A percentile compares a stretch with the other conserved stretches of the same genome.
Evolutionary conservation across 805 yeast species (phyloP).

Genomic region (Ogataea thermomethanolica): DNA sequence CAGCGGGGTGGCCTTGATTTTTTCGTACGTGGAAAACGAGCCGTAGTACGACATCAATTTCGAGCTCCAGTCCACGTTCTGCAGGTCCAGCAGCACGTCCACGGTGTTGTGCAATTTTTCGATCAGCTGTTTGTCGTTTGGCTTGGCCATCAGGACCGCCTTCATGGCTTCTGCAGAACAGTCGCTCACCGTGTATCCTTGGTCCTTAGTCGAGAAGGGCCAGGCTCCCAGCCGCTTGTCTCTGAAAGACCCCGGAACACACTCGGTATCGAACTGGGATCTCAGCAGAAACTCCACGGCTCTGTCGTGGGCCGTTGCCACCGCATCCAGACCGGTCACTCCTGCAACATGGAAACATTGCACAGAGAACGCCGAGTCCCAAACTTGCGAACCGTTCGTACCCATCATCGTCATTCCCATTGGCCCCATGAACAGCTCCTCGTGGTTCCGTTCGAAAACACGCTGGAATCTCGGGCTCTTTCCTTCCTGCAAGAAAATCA

Average conservation of each 20-base stretch:
- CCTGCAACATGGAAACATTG: slow-evolving; percentile 83
- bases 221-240: slow-evolving; percentile 87
- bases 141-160: slow-evolving; percentile 87
- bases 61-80: slow-evolving; percentile 54
- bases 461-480: slow-evolving; percentile 54
- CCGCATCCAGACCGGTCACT: slow-evolving; percentile 64
- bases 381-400: slow-evolving; percentile 94
- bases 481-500: slow-evolving; percentile 69
- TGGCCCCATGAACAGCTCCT: slow-evolving; percentile 78
- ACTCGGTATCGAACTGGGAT: slow-evolving; percentile 82
- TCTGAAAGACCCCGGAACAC: slow-evolving; percentile 73
- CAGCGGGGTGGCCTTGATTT: slow-evolving; percentile 72
- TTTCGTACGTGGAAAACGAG: slow-evolving; percentile 89
- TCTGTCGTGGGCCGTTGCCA: slow-evolving; percentile 55
- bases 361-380: slow-evolving; percentile 93
- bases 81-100: slow-evolving; percentile 71
- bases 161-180: slow-evolving; percentile 96
- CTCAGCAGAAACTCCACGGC: slow-evolving; percentile 71
- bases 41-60: slow-evolving; percentile 65
- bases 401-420: slow-evolving; percentile 95
- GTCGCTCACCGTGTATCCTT: slow-evolving; percentile 95
- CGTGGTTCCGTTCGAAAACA: slow-evolving; percentile 60
- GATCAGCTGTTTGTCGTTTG: slow-evolving; percentile 51
- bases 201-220: slow-evolving; percentile 94
- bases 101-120: slow-evolving; percentile 61